phyloP scores from a whole-genome alignment of 495 filamentous ascomycete genomes.

The Penicillium cinerascens region DNA sequence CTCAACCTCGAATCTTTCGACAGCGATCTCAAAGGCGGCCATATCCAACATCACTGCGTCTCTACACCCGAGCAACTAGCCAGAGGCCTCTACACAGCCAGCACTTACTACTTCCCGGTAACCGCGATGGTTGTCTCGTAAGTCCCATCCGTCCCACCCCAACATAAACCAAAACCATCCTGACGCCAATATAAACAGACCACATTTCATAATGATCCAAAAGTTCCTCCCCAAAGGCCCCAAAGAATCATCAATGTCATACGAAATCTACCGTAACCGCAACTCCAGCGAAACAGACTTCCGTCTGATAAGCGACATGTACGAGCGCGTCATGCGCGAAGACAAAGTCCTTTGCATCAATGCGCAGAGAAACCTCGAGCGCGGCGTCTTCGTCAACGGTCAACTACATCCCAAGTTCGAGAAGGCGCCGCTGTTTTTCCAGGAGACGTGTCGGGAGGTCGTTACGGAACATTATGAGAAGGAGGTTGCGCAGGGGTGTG shows the following conservation, averaged over 20 bases:
- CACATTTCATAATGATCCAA: slow-evolving; percentile 48
- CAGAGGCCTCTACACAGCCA: slow-evolving; percentile 34
- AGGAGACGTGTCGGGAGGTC: slow-evolving; percentile 39
- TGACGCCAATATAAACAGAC: slow-evolving; percentile 19
- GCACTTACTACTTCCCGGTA: slow-evolving; percentile 45
- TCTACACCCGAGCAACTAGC: slow-evolving; percentile 38
- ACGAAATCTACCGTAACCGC: slow-evolving; percentile 49
- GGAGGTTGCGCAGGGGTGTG: slow-evolving; percentile 36
- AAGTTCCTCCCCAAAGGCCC: slow-evolving; percentile 42
- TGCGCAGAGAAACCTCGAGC: slow-evolving; percentile 47
- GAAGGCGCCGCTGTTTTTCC: slow-evolving; percentile 47
- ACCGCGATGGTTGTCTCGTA: slow-evolving; percentile 46
- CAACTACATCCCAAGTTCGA: slow-evolving; percentile 49
- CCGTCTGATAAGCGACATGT: slow-evolving; percentile 37
- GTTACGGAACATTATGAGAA: slow-evolving; percentile 38
- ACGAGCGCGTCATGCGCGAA: slow-evolving; percentile 42
- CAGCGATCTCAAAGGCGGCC: slow-evolving; percentile 37
- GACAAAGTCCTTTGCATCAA: slow-evolving; percentile 46
- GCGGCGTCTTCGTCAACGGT: slow-evolving; percentile 46
- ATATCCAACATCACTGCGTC: slow-evolving; percentile 43
- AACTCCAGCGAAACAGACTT: slow-evolving; percentile 40
- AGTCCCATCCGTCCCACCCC: slow-evolving; percentile 13
- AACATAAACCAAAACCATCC: background rate
- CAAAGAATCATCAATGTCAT: slow-evolving; percentile 36
- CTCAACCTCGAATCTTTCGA: slow-evolving; percentile 43